These are phyloP conservation scores for Mycena latifolia DNA, from an alignment of 768 basidiomycete species.

Conservation along the genomic window DNA sequence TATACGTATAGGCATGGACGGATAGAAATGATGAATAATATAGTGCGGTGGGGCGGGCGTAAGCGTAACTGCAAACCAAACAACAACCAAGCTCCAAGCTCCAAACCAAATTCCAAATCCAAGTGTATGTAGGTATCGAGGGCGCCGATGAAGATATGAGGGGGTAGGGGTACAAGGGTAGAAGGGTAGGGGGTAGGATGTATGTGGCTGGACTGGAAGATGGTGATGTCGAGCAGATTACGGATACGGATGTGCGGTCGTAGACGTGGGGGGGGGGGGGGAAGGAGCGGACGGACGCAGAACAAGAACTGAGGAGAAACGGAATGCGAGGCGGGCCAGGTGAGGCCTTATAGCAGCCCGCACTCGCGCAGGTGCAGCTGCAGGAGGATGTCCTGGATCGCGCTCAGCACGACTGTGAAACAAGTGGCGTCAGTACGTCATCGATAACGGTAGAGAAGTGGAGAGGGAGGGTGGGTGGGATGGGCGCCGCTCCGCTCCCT, in stretches of 20 bases:
- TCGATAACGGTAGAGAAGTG: constrained; percentile 87
- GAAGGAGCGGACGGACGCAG: background rate
- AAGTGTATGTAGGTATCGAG: background rate
- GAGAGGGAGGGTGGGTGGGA: constrained; percentile 82
- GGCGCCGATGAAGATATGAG: too few relatives aligned
- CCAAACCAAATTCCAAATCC: background rate
- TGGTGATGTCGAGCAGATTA: too few relatives aligned
- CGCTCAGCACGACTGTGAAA: constrained; percentile 81
- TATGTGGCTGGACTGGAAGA: too few relatives aligned
- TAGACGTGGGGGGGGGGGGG: background rate
- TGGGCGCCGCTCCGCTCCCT: too few relatives aligned
- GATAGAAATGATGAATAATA: background rate
- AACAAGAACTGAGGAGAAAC: background rate
- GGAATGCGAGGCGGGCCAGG: background rate
- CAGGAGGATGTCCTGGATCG: constrained; percentile 90
- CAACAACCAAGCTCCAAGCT: too few relatives aligned
- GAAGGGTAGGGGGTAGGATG: too few relatives aligned
- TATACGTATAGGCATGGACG: background rate
- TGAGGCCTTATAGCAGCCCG: constrained; percentile 69
- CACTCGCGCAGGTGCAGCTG: constrained; percentile 90
- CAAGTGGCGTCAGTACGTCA: background rate
- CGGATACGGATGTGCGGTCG: too few relatives aligned
- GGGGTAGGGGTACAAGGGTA: too few relatives aligned
- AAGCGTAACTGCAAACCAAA: too few relatives aligned
- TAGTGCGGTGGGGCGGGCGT: too few relatives aligned